These are phyloP conservation scores for Botryotinia convoluta DNA, from an alignment of 2,329 filamentous ascomycete genomes.

Conservation along the genomic window DNA sequence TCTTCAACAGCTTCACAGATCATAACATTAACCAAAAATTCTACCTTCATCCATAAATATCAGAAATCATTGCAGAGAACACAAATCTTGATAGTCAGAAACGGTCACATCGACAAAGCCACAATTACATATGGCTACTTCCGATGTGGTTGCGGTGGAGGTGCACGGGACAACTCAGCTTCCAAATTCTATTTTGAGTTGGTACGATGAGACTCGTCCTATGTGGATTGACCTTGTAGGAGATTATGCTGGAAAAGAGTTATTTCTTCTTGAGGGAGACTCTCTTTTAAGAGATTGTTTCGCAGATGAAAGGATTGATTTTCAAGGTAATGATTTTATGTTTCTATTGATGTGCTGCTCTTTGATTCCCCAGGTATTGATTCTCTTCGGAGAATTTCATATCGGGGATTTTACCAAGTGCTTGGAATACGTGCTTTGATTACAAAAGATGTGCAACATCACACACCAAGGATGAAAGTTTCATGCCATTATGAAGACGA, in stretches of 20 bases:
- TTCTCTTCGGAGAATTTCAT: constrained; percentile 6
- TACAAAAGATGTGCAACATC: background rate
- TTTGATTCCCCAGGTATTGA: background rate
- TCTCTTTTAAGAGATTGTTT: constrained; percentile 66
- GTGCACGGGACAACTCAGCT: constrained; percentile 15
- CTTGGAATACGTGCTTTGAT: background rate
- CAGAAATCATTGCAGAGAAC: constrained; percentile 5
- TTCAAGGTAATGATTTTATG: constrained; percentile 44
- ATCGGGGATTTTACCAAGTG: background rate
- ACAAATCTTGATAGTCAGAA: background rate
- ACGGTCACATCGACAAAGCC: constrained; percentile 10
- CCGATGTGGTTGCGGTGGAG: constrained; percentile 13
- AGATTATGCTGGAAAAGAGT: constrained; percentile 71
- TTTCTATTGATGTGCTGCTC: background rate
- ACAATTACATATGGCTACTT: constrained; percentile 14
- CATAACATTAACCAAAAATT: background rate
- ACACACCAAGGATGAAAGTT: background rate
- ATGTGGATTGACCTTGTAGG: constrained; percentile 64
- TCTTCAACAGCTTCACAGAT: background rate
- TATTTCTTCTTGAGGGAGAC: constrained; percentile 72
- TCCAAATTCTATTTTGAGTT: constrained; percentile 32
- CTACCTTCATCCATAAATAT: constrained; percentile 2
- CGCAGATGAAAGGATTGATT: constrained; percentile 60
- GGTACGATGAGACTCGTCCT: constrained; percentile 45
- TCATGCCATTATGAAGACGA: background rate